Conservation (phyloP, 176 grass and related monocot genomes). For the Miscanthus lutarioriparius region DNA sequence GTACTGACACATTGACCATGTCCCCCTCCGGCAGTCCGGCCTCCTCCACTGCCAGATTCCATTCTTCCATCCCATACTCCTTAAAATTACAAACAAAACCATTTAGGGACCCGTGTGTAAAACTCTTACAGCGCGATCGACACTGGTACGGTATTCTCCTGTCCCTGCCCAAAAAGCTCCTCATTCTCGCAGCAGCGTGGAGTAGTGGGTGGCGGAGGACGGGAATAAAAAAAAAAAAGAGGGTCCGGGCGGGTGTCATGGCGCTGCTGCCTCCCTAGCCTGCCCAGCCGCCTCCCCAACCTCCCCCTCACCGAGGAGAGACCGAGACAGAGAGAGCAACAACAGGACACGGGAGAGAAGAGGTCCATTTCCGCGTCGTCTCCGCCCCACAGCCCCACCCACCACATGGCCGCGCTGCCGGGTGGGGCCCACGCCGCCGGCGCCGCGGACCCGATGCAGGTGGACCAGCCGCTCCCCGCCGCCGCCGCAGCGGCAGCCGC, state of each 20-base stretch:
- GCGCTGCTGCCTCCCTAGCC: slow-evolving; percentile 3
- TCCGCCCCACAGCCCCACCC: neutral
- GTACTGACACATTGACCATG: slow-evolving; percentile 46
- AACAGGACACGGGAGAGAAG: neutral
- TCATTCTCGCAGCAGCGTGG: neutral
- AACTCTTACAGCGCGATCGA: fast-evolving
- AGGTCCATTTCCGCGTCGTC: slow-evolving; percentile 14
- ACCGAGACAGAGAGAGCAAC: neutral
- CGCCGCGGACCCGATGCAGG: slow-evolving; percentile 45
- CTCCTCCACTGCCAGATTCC: neutral
- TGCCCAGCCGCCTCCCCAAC: neutral
- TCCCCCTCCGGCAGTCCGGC: neutral
- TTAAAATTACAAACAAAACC: fast-evolving
- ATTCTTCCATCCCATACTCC: fast-evolving
- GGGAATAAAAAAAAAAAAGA: slow-evolving; percentile 15
- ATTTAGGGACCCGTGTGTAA: neutral
- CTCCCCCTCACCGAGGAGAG: slow-evolving; percentile 33
- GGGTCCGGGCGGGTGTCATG: neutral
- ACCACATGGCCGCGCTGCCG: slow-evolving; percentile 47
- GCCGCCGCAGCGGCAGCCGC: neutral
- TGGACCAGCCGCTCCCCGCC: slow-evolving; percentile 49
- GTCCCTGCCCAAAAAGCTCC: neutral
- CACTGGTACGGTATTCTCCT: neutral
- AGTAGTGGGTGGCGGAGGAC: slow-evolving; percentile 28
- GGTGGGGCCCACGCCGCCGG: slow-evolving; percentile 40